phyloP scores from a whole-genome alignment of 495 filamentous ascomycete species.

The Podospora comata region DNA sequence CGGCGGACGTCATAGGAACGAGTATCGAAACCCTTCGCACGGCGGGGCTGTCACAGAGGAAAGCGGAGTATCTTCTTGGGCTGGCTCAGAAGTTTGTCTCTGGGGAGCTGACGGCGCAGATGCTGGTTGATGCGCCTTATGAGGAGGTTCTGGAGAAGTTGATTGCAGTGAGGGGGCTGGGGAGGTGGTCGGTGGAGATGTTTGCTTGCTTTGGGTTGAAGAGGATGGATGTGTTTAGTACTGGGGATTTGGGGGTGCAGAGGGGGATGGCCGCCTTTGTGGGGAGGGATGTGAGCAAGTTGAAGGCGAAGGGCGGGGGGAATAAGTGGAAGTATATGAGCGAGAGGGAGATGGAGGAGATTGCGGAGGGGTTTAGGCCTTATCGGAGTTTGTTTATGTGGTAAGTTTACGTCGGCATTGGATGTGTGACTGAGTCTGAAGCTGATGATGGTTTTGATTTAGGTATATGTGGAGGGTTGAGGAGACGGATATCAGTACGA shows the following conservation, averaged over 20 bases:
- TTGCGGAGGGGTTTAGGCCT: constrained; percentile 74
- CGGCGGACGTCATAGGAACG: constrained; percentile 61
- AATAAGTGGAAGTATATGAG: constrained; percentile 98
- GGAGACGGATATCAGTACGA: constrained; percentile 66
- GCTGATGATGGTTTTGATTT: background rate
- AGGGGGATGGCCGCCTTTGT: constrained; percentile 86
- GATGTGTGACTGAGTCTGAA: background rate
- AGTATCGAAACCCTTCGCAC: constrained; percentile 65
- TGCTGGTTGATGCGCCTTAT: constrained; percentile 74
- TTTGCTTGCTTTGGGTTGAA: constrained; percentile 91
- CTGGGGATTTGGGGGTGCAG: constrained; percentile 92
- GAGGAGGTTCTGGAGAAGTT: constrained; percentile 80
- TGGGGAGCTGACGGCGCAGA: constrained; percentile 69
- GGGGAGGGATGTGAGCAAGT: constrained; percentile 75
- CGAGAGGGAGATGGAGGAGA: constrained; percentile 85
- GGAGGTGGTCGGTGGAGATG: constrained; percentile 94
- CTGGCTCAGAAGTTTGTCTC: constrained; percentile 74
- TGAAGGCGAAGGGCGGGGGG: constrained; percentile 65
- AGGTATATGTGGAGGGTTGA: constrained; percentile 86
- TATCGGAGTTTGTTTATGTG: constrained; percentile 70
- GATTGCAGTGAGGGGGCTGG: constrained; percentile 82
- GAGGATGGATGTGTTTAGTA: constrained; percentile 88
- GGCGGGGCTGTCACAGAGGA: constrained; percentile 84
- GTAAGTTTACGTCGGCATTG: background rate
- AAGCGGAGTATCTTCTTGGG: constrained; percentile 90